These are phyloP conservation scores for Graphium sp. DNA, from an alignment of 2,329 filamentous ascomycete genomes.

Conservation along the genomic window DNA sequence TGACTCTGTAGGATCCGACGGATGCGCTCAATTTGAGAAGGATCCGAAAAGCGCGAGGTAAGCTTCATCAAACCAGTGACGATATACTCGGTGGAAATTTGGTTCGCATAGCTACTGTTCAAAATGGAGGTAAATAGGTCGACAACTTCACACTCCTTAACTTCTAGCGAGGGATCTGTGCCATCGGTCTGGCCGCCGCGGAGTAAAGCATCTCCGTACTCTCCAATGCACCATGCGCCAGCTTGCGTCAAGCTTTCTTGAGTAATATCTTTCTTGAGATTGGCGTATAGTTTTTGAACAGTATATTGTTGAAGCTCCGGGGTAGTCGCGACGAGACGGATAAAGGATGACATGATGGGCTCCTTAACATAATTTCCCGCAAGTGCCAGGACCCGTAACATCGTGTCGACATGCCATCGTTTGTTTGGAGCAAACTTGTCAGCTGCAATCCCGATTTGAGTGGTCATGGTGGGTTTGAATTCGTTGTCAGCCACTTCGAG, in stretches of 20 bases:
- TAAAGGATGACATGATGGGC: slow-evolving; percentile 91
- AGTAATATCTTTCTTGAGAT: slow-evolving; percentile 89
- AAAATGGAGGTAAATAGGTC: slow-evolving; percentile 87
- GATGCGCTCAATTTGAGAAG: slow-evolving; percentile 73
- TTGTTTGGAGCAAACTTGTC: slow-evolving; percentile 95
- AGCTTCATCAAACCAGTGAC: slow-evolving; percentile 90
- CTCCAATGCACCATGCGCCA: slow-evolving; percentile 93
- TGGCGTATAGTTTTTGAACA: slow-evolving; percentile 83
- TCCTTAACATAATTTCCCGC: slow-evolving; percentile 97
- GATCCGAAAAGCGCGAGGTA: slow-evolving; percentile 70
- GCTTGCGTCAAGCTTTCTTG: slow-evolving; percentile 90
- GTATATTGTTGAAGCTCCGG: slow-evolving; percentile 92
- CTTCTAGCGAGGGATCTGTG: slow-evolving; percentile 65
- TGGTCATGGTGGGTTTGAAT: slow-evolving; percentile 97
- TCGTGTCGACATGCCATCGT: slow-evolving; percentile 96
- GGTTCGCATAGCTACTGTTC: slow-evolving; percentile 85
- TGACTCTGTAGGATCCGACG: slow-evolving; percentile 61
- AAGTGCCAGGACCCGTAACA: slow-evolving; percentile 82
- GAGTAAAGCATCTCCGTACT: slow-evolving; percentile 85
- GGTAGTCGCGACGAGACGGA: slow-evolving; percentile 86
- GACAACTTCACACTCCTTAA: slow-evolving; percentile 78
- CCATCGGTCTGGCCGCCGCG: slow-evolving; percentile 85
- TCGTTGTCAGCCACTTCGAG: slow-evolving; percentile 94
- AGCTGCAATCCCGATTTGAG: slow-evolving; percentile 91
- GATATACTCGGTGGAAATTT: slow-evolving; percentile 89